A percentile compares a stretch with the other conserved stretches of the same genome.
Evolutionary conservation across 257 asterid genomes (phyloP).

Genomic region (Nicotiana otophora): DNA sequence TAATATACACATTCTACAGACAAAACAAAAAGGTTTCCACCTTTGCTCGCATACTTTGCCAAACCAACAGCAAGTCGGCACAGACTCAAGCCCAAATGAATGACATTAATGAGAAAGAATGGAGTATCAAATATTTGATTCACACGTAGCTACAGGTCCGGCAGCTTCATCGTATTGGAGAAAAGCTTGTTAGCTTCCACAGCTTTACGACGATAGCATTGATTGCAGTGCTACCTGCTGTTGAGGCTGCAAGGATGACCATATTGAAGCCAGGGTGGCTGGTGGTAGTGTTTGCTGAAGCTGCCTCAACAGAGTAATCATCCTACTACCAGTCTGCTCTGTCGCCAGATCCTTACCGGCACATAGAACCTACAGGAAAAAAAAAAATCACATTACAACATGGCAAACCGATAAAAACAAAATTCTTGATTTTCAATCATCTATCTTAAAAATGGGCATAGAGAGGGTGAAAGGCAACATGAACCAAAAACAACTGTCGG

Average conservation of each 20-base stretch:
- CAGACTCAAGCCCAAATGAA: constrained; percentile 11
- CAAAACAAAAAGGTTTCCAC: neutral
- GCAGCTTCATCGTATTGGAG: neutral
- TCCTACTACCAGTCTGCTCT: constrained; percentile 70
- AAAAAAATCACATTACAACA: neutral
- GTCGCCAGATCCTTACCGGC: constrained; percentile 86
- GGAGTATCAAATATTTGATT: constrained; percentile 1
- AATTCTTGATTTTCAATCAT: neutral
- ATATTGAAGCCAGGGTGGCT: constrained; percentile 65
- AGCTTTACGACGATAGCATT: constrained; percentile 48
- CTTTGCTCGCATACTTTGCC: constrained; percentile 8
- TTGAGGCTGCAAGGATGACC: constrained; percentile 87
- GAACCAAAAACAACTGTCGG: neutral
- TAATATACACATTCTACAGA: constrained; percentile 16
- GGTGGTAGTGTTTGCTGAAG: constrained; percentile 90
- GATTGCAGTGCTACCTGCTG: constrained; percentile 79
- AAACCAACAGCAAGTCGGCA: constrained; percentile 9
- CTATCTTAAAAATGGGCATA: neutral
- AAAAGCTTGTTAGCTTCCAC: neutral
- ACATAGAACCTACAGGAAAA: constrained; percentile 54
- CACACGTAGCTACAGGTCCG: neutral
- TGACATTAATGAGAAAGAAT: constrained; percentile 14
- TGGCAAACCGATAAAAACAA: neutral
- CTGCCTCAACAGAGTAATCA: constrained; percentile 78
- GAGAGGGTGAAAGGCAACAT: neutral